Evolutionary conservation across 2,329 filamentous ascomycete species (phyloP), one percentile per base, ranked within the genome.

Genomic region (Fusarium nurragi): DNA sequence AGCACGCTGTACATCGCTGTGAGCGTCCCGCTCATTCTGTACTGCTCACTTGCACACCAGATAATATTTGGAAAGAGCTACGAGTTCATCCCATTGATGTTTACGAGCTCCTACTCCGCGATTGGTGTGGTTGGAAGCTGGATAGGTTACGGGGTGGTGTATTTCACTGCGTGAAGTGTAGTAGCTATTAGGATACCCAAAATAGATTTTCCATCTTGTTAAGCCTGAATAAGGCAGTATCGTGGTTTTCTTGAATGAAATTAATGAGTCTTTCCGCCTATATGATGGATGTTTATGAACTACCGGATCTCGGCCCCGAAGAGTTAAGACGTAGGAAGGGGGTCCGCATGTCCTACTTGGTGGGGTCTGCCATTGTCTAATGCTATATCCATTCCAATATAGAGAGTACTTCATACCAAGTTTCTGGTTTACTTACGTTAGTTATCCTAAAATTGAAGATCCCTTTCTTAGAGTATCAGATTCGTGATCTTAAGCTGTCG

Each of bases 41-140:
- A 99, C 78, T 94, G 92, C 76, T 97, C 93, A 12, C 77, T 97
- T 47, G 66, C 95, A 9, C 95, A 99, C 76, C 85, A 87, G 44
- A 76, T 94, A n/a, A 79, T 96, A 6, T 97, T 97, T 79, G 93
- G 93, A 0, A 85, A 88, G 72, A 86, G 82, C 64, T 92, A 91
- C 71, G 93, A 97, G 78, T 99, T 98, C 77, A 78, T 99, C 52
- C 95, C 95, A 23, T 81, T 98, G 70, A 98, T 99, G 94, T 95
- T 98, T 75, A 97, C 90, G 69, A 98, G 94, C 81, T 91, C 92
- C 13, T 99, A 98, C 77, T 92, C 91, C 30, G 95, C 95, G 6
- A 82, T 98, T 56, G 95, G 95, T n/a, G 94, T 98, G 1, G 88
- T 97, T 18, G 93, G 93, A 4, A 98, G 95, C 78, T 98, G 94